Evolutionary conservation across 495 filamentous ascomycete genomes (phyloP).

Genomic region (Podospora pseudocomata): DNA sequence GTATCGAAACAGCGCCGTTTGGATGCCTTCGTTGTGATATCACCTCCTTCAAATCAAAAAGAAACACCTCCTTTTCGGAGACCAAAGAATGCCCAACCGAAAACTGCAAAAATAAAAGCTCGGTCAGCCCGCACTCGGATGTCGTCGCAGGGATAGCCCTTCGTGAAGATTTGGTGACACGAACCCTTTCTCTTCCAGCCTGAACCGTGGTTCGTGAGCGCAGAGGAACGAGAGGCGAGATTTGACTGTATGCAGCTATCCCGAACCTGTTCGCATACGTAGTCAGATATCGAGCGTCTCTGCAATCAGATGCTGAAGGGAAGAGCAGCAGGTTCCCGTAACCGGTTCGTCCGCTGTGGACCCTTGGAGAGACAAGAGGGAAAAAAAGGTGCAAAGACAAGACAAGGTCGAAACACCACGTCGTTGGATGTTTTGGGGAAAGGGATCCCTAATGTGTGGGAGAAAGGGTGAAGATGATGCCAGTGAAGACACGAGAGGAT

Average conservation of each 20-base stretch:
- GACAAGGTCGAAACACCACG: conserved; percentile 31
- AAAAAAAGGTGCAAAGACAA: conserved; percentile 18
- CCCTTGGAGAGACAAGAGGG: conserved; percentile 19
- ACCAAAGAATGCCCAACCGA: not conserved
- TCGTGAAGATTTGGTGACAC: not conserved
- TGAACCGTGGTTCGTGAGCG: conserved; percentile 22
- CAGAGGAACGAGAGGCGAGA: conserved; percentile 23
- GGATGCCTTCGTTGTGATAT: not conserved
- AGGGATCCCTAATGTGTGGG: conserved; percentile 7
- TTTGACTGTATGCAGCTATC: conserved; percentile 47
- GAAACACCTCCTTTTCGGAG: not conserved
- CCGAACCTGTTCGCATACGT: conserved; percentile 48
- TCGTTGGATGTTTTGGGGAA: conserved; percentile 13
- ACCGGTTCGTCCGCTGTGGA: conserved; percentile 33
- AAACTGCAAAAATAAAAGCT: not conserved
- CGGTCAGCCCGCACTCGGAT: not conserved
- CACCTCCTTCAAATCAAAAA: not conserved
- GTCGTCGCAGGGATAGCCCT: not conserved
- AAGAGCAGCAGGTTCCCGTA: conserved; percentile 35
- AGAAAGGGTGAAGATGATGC: conserved; percentile 13
- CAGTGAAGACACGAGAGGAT: conserved; percentile 15
- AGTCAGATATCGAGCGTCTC: conserved; percentile 35
- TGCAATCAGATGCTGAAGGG: conserved; percentile 34
- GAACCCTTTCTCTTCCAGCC: conserved; percentile 3
- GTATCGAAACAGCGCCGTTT: not conserved